Percentiles rank a stretch among this genome's conserved stretches.
These are phyloP conservation scores for Ambrosia trifida DNA, from an alignment of 129 eudicot species.

Conservation along the genomic window DNA sequence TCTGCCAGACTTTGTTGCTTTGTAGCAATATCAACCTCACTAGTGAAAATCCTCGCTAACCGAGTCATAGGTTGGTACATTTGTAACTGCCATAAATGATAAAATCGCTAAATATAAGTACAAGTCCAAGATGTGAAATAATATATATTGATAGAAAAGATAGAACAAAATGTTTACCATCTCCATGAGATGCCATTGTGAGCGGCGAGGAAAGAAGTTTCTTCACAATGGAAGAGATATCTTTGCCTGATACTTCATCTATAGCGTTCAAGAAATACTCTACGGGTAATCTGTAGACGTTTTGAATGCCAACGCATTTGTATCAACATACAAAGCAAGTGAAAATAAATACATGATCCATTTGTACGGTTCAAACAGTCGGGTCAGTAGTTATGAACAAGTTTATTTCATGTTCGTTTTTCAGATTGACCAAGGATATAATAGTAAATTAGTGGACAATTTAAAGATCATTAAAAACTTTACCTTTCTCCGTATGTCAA, in stretches of 20 bases:
- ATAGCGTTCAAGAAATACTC: slow-evolving; percentile 77
- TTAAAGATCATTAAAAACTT: neutral
- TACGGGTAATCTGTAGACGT: slow-evolving; percentile 67
- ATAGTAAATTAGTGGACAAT: neutral
- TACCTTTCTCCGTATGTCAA: slow-evolving; percentile 98
- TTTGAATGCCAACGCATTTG: neutral
- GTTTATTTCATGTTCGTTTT: neutral
- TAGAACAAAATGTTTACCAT: slow-evolving; percentile 44
- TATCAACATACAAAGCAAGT: neutral
- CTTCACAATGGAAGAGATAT: slow-evolving; percentile 56
- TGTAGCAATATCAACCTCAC: slow-evolving; percentile 18
- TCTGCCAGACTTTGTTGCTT: slow-evolving; percentile 5
- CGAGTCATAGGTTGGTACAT: slow-evolving; percentile 71
- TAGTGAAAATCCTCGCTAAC: slow-evolving; percentile 60
- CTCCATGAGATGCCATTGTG: slow-evolving; percentile 96
- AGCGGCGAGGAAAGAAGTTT: slow-evolving; percentile 85
- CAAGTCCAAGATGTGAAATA: neutral
- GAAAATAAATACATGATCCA: neutral
- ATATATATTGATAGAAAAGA: neutral
- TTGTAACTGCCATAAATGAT: slow-evolving; percentile 65
- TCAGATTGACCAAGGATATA: neutral
- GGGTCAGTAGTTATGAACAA: neutral
- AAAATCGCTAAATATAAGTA: neutral
- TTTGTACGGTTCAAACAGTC: neutral
- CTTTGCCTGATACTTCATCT: slow-evolving; percentile 65